Percentiles rank a stretch among this genome's conserved stretches.
Evolutionary conservation across 352 stramenopile genomes (phyloP).

Genomic region (Aphanomyces invadans): DNA sequence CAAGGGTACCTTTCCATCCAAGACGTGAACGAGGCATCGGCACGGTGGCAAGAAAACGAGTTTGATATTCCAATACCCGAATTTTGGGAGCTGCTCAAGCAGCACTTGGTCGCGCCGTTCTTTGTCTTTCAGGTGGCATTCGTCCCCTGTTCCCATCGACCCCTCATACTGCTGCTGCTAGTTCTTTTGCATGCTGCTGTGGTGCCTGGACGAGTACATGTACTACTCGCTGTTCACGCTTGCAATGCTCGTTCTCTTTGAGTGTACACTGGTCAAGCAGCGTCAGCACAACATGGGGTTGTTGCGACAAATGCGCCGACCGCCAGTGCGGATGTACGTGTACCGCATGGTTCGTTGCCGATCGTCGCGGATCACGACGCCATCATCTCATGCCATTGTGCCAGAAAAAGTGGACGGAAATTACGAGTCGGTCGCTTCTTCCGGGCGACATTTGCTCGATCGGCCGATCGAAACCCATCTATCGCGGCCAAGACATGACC

Average conservation of each 20-base stretch:
- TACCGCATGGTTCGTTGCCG: constrained; percentile 40
- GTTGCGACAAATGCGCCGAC: constrained; percentile 76
- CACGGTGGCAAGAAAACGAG: constrained; percentile 60
- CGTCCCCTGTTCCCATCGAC: background rate
- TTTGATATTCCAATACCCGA: constrained; percentile 81
- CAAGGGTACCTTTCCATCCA: constrained; percentile 25
- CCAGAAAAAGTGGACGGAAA: constrained; percentile 45
- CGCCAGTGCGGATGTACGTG: constrained; percentile 62
- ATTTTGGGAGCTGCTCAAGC: constrained; percentile 79
- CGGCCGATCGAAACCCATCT: constrained; percentile 32
- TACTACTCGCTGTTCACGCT: constrained; percentile 96
- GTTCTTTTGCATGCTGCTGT: constrained; percentile 92
- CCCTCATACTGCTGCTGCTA: background rate
- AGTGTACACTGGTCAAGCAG: constrained; percentile 89
- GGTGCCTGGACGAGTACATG: constrained; percentile 96
- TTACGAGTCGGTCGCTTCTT: constrained; percentile 63
- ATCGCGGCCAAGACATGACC: constrained; percentile 24
- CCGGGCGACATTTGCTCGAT: constrained; percentile 84
- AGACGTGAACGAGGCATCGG: constrained; percentile 27
- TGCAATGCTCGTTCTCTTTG: constrained; percentile 90
- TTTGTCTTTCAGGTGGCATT: constrained; percentile 92
- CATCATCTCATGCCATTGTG: background rate
- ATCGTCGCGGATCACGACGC: background rate
- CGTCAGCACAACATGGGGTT: constrained; percentile 82
- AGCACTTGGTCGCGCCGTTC: constrained; percentile 94